Base-by-base conservation (phyloP, 768 basidiomycete species). In the Lactarius akahatsu region DNA sequence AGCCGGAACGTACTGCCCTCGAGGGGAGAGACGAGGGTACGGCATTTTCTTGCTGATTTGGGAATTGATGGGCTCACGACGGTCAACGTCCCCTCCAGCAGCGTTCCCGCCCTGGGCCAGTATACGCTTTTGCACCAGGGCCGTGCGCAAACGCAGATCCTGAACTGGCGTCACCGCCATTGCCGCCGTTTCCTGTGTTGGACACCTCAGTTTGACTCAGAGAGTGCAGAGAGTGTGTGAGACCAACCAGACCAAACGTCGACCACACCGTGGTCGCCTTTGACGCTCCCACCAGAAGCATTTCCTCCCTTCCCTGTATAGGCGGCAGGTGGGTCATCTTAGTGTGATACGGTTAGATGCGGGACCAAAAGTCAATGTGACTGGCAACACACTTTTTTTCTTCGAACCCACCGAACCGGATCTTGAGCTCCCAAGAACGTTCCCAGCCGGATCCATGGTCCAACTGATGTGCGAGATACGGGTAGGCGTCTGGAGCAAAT, bases 151-250 rank as follows among this genome's bases (percentile, higher is more conserved):
- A 63, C 18, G 59, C 59, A 57, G 3, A 26, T 28, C 67, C 67
- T 1, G 67, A 68, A 36, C 32, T 58, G 30, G 70, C 69, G 15
- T 60, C 55, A 23, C 71, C 70, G 8, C 71, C 71, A n/a, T 71
- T 47, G 2, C 71, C 71, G 15, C 70, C 71, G 30, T 71, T 71
- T 26, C 59, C 63, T 71, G 36, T 11, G 18, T 57, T 34, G 32
- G 5, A n/a, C 15, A n/a, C 36, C 20, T 57, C 20, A 67, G 62
- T 38, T 23, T 28, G 32, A 40, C 18, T 20, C 40, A 16, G n/a
- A 40, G 28, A 61, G 15, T 40, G 23, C n/a, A 13, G 7, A 45
- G 20, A 16, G 23, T 40, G 45, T 47, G 54, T 18, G 30, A 9
- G 55, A 70, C 69, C 20, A 9, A 71, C 70, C 64, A 10, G 71